phyloP scores from a whole-genome alignment of 768 basidiomycete species.

The Tricholomella constricta region DNA sequence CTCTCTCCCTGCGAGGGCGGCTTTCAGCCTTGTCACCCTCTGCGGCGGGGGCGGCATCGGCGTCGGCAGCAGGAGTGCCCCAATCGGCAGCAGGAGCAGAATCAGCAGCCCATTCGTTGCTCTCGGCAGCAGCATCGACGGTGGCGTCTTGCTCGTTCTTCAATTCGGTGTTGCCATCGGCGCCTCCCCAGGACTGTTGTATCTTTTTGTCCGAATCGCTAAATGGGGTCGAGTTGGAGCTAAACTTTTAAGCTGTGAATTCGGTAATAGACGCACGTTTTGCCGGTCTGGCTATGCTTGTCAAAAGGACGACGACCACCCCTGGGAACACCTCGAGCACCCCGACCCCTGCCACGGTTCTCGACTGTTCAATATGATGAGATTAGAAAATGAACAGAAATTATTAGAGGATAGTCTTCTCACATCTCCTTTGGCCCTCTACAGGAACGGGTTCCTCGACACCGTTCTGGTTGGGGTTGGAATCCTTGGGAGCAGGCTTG shows the following conservation, averaged over 20 bases:
- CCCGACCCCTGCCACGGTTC: constrained; percentile 52
- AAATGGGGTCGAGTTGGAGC: constrained; percentile 10
- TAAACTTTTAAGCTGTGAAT: neutral
- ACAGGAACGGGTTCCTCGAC: constrained; percentile 31
- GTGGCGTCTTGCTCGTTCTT: constrained; percentile 77
- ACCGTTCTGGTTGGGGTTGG: constrained; percentile 43
- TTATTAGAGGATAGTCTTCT: constrained; percentile 14
- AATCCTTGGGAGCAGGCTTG: constrained; percentile 41
- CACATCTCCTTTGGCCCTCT: constrained; percentile 41
- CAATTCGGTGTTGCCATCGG: constrained; percentile 83
- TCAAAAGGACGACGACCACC: constrained; percentile 80
- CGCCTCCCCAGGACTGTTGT: constrained; percentile 94
- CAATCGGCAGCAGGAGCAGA: constrained; percentile 52
- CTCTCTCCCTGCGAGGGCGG: constrained; percentile 52
- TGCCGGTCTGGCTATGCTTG: constrained; percentile 85
- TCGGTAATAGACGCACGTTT: constrained; percentile 53
- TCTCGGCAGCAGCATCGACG: constrained; percentile 67
- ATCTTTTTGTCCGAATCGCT: constrained; percentile 96
- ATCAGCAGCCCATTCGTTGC: constrained; percentile 48
- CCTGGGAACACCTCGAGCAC: constrained; percentile 51
- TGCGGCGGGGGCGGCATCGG: constrained; percentile 33
- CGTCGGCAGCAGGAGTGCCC: constrained; percentile 32
- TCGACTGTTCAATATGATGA: constrained; percentile 39
- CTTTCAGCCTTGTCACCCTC: constrained; percentile 44
- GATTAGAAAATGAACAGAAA: constrained; percentile 2